Percentiles rank a stretch among this genome's conserved stretches.
phyloP scores from a whole-genome alignment of 257 asterid genomes.

The Solanum lignicaule region DNA sequence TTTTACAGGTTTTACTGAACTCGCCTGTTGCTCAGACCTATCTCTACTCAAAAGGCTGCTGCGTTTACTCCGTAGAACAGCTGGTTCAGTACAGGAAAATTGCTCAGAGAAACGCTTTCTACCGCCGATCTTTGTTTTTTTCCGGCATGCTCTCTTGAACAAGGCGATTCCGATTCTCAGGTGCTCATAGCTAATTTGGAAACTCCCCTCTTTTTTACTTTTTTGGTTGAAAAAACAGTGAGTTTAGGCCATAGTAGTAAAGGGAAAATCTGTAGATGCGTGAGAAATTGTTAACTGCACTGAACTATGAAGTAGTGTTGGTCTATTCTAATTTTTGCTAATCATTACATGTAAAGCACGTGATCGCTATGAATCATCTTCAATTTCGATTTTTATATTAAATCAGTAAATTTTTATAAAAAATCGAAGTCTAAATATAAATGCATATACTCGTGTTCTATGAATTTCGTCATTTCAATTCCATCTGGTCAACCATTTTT shows the following conservation, averaged over 20 bases:
- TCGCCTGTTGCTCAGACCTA: constrained; percentile 52
- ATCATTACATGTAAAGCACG: background rate
- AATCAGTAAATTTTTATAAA: background rate
- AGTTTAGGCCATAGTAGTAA: background rate
- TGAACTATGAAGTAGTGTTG: background rate
- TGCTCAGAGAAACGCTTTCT: constrained; percentile 11
- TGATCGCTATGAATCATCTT: background rate
- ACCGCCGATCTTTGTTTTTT: background rate
- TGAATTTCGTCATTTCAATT: background rate
- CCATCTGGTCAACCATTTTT: background rate
- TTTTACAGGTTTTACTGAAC: constrained; percentile 48
- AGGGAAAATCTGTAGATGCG: background rate
- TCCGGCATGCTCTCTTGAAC: background rate
- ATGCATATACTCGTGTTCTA: background rate
- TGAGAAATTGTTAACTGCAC: background rate
- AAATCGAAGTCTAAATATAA: background rate
- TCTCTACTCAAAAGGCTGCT: constrained; percentile 48
- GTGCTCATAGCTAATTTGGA: background rate
- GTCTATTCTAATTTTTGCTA: background rate
- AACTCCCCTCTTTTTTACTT: background rate
- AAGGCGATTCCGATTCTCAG: background rate
- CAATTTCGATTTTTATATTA: background rate
- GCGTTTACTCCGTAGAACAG: constrained; percentile 58
- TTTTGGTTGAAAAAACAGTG: background rate
- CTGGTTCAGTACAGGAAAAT: constrained; percentile 19